A percentile compares a stretch with the other conserved stretches of the same genome.
Conservation (phyloP, 192 early-diverging fungal genomes). For the Coemansia sp. region DNA sequence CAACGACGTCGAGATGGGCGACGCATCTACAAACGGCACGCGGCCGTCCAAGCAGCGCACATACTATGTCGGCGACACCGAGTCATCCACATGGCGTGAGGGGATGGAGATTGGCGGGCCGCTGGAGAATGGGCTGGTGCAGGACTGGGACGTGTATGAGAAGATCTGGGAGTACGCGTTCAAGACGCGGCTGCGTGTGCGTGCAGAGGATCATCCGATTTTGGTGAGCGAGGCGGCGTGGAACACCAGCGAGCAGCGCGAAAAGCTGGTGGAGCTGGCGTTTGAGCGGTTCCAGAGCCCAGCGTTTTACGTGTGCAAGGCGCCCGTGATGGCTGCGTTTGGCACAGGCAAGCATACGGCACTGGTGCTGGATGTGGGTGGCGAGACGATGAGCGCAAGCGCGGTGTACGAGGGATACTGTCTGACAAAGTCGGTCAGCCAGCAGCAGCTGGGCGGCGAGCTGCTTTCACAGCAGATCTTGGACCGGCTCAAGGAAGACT, state of each 20-base stretch:
- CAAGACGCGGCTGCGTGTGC: conserved; percentile 64
- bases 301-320: conserved; percentile 92
- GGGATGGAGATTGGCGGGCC: conserved; percentile 85
- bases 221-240: conserved; percentile 91
- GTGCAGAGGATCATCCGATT: conserved; percentile 86
- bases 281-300: conserved; percentile 93
- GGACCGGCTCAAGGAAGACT: conserved; percentile 57
- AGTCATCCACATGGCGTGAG: conserved; percentile 66
- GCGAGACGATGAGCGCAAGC: conserved; percentile 79
- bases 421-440: conserved; percentile 74
- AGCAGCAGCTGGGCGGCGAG: conserved; percentile 79
- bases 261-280: conserved; percentile 86
- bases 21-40: neutral
- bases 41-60: conserved; percentile 33
- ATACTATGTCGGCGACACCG: conserved; percentile 71
- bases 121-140: conserved; percentile 84
- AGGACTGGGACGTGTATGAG: conserved; percentile 94
- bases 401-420: conserved; percentile 98
- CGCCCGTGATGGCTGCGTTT: conserved; percentile 92
- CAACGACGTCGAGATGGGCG: conserved; percentile 29
- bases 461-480: conserved; percentile 74
- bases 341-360: conserved; percentile 84
- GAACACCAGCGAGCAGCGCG: conserved; percentile 79
- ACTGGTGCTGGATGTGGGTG: conserved; percentile 92
- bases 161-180: conserved; percentile 88